Conservation (phyloP, 2,329 filamentous ascomycete genomes). For the Blumeria hordei region DNA sequence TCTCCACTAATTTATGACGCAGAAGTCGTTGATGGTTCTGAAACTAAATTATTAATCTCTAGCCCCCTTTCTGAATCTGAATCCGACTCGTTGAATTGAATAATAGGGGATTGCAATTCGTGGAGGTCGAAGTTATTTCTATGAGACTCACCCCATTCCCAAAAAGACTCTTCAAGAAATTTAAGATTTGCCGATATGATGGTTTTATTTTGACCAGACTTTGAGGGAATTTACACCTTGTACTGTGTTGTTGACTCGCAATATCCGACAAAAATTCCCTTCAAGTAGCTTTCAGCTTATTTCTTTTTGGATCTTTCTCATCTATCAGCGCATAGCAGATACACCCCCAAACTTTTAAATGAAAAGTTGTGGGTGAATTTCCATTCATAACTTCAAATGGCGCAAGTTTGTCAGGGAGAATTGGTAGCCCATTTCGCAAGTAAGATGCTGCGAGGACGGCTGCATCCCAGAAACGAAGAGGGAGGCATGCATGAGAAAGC, state of each 20-base stretch:
- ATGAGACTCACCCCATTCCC: neutral
- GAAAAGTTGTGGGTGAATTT: neutral
- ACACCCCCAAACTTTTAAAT: neutral
- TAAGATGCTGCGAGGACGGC: neutral
- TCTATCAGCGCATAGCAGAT: neutral
- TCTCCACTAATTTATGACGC: no score
- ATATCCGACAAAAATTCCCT: neutral
- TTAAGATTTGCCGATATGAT: neutral
- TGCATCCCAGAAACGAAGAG: neutral
- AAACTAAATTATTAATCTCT: no score
- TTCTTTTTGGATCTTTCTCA: neutral
- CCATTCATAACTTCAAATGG: neutral
- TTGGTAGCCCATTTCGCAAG: neutral
- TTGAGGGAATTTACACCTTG: neutral
- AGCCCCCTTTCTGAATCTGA: no score
- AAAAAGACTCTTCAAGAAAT: neutral
- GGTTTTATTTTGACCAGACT: neutral
- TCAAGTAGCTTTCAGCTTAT: neutral
- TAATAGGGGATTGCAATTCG: no score
- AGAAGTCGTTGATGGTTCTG: no score
- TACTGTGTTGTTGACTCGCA: neutral
- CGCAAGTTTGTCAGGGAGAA: neutral
- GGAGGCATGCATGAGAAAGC: neutral
- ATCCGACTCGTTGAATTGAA: no score
- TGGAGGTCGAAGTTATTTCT: neutral